These are phyloP conservation scores for Austroboletus niveus DNA, from an alignment of 1,284 basidiomycete genomes.

Conservation along the genomic window DNA sequence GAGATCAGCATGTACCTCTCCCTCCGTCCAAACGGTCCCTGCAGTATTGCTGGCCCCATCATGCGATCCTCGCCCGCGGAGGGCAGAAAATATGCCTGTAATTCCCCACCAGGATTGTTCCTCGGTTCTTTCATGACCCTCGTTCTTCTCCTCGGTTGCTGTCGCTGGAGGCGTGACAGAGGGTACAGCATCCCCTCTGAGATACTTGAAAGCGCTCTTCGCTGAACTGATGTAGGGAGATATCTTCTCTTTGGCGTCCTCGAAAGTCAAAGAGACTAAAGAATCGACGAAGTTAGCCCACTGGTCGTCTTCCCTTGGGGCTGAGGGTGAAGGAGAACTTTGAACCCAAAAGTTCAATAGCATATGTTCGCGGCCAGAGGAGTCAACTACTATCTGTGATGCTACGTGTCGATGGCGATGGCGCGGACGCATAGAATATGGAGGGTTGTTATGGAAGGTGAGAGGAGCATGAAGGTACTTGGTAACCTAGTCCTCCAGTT, in stretches of 20 bases:
- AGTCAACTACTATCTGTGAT: conserved; percentile 69
- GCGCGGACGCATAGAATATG: conserved; percentile 64
- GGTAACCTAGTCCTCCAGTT: conserved; percentile 47
- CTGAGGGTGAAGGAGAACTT: conserved; percentile 42
- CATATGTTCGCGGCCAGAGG: conserved; percentile 74
- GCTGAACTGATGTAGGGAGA: conserved; percentile 41
- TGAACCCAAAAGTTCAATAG: conserved; percentile 77
- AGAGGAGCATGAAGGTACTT: conserved; percentile 64
- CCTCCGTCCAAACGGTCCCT: conserved; percentile 60
- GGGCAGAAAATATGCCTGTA: conserved; percentile 65
- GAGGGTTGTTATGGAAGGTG: conserved; percentile 75
- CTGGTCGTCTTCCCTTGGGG: conserved; percentile 30
- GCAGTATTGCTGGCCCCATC: conserved; percentile 31
- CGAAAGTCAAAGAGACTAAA: conserved; percentile 50
- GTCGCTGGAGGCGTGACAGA: conserved; percentile 30
- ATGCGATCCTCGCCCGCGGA: conserved; percentile 46
- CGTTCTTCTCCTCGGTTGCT: conserved; percentile 24
- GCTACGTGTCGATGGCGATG: conserved; percentile 78
- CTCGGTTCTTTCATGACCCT: conserved; percentile 36
- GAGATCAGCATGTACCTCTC: conserved; percentile 77
- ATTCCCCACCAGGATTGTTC: conserved; percentile 51
- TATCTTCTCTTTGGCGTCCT: conserved; percentile 47
- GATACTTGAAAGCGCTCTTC: conserved; percentile 61
- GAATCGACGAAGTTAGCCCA: conserved; percentile 22
- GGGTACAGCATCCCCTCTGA: conserved; percentile 57